Base-by-base conservation (phyloP, 441 rosid genomes). In the Macaranga tanarius region DNA sequence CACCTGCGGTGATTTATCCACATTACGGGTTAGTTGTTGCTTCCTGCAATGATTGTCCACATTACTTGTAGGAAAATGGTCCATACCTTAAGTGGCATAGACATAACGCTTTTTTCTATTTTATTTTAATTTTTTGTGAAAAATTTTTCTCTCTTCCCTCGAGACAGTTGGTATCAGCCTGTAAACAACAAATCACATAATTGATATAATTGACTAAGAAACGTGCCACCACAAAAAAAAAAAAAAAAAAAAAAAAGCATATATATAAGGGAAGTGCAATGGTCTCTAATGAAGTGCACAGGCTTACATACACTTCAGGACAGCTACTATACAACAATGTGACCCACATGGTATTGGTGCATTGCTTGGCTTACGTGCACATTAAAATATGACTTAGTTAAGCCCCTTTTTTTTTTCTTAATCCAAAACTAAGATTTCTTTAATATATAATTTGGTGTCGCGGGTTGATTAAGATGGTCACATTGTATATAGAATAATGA, bases 1-100 rank as follows among this genome's bases (percentile, higher is more conserved):
- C 86, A 0, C 88, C 86, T 25, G 89, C 90, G 47, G 79, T 92
- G 76, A 73, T 92, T 61, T 92, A 89, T 88, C 87, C 93, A 26
- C 81, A 83, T 67, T 91, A 86, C 77, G 95, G 96, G 97, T 93
- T 57, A 82, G 92, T 77, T n/a, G 64, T 52, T 60, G 9, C 52
- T 75, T 52, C 71, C 42, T 40, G 9, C 22, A 42, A 20, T 70
- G 47, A 52, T 67, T 58, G 52, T 62, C 42, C 67, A 31, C 68
- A 22, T 58, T 57, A 19, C n/a, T 31, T 20, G 3, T 44, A 52
- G 60, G 60, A 75, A 75, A 76, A 80, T 81, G 78, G 85, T 77
- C 82, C 85, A 69, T 45, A 20, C 72, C 19, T 23, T 60, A 19
- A 22, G 28, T 40, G 44, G 73, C 45, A 31, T 26, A 42, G 28